A percentile compares a stretch with the other conserved stretches of the same genome.
These are phyloP conservation scores for Poronia punctata DNA, from an alignment of 495 filamentous ascomycete species.

Conservation along the genomic window DNA sequence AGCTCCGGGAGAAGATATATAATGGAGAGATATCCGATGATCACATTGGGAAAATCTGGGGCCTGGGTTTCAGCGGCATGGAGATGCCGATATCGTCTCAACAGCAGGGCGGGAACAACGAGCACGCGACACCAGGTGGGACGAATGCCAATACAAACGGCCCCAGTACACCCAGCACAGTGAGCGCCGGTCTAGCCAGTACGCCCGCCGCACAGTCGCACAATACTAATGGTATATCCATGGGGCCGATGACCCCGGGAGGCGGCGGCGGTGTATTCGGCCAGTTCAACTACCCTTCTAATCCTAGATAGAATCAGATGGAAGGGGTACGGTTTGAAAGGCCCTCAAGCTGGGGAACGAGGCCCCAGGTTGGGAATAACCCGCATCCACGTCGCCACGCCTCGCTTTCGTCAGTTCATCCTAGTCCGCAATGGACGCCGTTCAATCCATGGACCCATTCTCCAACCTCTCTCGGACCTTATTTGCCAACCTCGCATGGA, in stretches of 20 bases:
- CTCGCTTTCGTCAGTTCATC: too few relatives aligned
- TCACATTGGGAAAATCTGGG: slow-evolving; percentile 82
- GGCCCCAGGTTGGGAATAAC: too few relatives aligned
- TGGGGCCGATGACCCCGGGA: slow-evolving; percentile 63
- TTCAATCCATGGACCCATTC: too few relatives aligned
- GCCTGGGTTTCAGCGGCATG: slow-evolving; percentile 55
- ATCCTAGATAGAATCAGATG: slow-evolving; percentile 22
- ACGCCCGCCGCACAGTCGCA: slow-evolving; percentile 55
- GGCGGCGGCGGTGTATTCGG: slow-evolving; percentile 59
- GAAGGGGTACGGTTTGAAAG: too few relatives aligned
- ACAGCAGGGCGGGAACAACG: slow-evolving; percentile 17
- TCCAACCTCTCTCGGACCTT: too few relatives aligned
- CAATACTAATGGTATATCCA: slow-evolving; percentile 41
- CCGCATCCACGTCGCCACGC: too few relatives aligned
- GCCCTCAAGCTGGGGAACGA: too few relatives aligned
- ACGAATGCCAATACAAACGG: slow-evolving; percentile 48
- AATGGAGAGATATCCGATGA: slow-evolving; percentile 70
- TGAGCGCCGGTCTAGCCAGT: slow-evolving; percentile 43
- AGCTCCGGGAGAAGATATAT: slow-evolving; percentile 77
- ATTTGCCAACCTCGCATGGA: too few relatives aligned
- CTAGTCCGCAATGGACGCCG: too few relatives aligned
- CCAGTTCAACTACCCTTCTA: slow-evolving; percentile 42
- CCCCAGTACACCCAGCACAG: slow-evolving; percentile 66
- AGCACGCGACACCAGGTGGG: slow-evolving; percentile 34
- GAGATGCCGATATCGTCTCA: slow-evolving; percentile 30